Evolutionary conservation across 1,139 yeast genomes (phyloP), one percentile per base, ranked within the genome.

Genomic region (Entelexis sorbosivorans): DNA sequence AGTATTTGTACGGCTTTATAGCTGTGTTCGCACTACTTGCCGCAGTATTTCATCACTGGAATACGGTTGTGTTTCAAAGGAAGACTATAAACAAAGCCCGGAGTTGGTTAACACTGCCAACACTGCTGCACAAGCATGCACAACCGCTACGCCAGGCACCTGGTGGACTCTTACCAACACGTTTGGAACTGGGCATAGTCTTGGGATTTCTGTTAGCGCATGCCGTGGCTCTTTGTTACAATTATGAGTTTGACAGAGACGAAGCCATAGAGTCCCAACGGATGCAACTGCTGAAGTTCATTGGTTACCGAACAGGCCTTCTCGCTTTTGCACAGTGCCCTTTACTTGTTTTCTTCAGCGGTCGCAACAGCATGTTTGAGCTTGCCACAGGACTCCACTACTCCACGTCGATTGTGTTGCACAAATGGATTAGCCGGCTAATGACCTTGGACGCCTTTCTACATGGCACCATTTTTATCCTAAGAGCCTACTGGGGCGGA

Each of bases 381-480:
- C 68, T 71, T 66, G 44, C 77, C 3, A 78, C 85, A 0, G 77
- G 82, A 20, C 73, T 81, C 76, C 74, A 79, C 36, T 76, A 74
- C 58, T 71, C 81, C n/a, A 73, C 81, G 1, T 79, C 77, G 58
- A 77, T 77, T 45, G 68, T 77, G 33, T 73, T 73, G 56, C 87
- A 81, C 62, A 68, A 78, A 54, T 78, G 82, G 82, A 60, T 76
- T 2, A 75, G 83, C 0, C 65, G 85, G 52, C 62, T 74, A 5
- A 62, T 74, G 9, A 66, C 77, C 49, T 50, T 69, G 1, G 81
- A 78, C 58, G 68, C 73, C 0, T 29, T 66, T 1, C 51, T 60
- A 8, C 70, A 66, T 47, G 57, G 61, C 1, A 35, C 43, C 3
- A 43, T 52, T 8, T 57, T 51, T 38, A 52, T 58, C 13, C 28